phyloP scores from a whole-genome alignment of 73 alveolate species.

The Vitrella brassicaformis region DNA sequence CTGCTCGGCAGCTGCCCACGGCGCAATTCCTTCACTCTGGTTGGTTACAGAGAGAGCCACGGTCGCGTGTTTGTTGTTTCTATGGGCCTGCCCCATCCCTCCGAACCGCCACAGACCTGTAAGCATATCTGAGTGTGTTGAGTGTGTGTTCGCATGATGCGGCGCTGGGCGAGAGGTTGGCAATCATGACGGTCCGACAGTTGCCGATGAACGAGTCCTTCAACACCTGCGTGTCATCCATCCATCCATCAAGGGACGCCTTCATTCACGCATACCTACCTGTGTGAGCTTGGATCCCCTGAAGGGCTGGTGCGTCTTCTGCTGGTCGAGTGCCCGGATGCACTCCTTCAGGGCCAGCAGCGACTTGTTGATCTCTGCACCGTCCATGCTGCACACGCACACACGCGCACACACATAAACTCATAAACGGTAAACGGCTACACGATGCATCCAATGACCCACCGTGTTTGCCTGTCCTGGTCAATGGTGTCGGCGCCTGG shows the following conservation, averaged over 20 bases:
- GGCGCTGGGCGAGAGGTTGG: slow-evolving; percentile 91
- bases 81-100: neutral
- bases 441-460: neutral
- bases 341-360: slow-evolving; percentile 98
- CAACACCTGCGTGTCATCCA: slow-evolving; percentile 52
- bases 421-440: no score
- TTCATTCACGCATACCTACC: slow-evolving; percentile 20
- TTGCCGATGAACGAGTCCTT: slow-evolving; percentile 98
- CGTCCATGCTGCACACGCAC: slow-evolving; percentile 90
- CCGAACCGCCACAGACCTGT: slow-evolving; percentile 46
- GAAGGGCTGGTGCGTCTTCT: slow-evolving; percentile 93
- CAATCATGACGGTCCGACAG: slow-evolving; percentile 97
- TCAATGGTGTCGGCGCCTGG: slow-evolving; percentile 89
- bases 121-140: slow-evolving; percentile 98
- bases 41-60: no score
- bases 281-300: slow-evolving; percentile 95
- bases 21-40: no score
- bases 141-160: slow-evolving; percentile 94
- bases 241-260: neutral
- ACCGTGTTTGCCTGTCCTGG: slow-evolving; percentile 18
- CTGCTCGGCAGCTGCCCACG: no score
- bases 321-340: slow-evolving; percentile 96
- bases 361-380: slow-evolving; percentile 99
- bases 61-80: no score
- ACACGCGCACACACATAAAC: neutral